Conservation (phyloP, 139 green algal species). For the Marvania coccoides region DNA sequence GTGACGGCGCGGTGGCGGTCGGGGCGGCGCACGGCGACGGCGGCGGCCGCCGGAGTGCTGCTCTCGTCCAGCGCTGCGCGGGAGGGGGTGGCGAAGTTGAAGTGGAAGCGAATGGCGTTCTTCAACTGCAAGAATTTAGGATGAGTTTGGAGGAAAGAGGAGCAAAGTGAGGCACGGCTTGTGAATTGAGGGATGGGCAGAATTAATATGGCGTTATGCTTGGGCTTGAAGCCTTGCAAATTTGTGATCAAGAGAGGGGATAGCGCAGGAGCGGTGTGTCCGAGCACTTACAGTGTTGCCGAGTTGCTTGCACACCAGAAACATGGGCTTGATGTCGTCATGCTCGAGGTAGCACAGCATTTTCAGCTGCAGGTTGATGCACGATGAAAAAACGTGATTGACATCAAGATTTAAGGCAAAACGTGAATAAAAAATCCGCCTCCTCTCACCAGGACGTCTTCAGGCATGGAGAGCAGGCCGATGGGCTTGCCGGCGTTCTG, state of each 20-base stretch:
- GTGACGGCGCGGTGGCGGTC: slow-evolving; percentile 9
- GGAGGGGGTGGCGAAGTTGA: slow-evolving; percentile 28
- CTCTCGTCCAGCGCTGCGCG: not conserved
- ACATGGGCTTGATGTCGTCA: slow-evolving; percentile 34
- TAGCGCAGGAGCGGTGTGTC: not conserved
- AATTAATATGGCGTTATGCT: too few species aligned
- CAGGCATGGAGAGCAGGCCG: slow-evolving; percentile 29
- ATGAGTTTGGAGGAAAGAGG: not conserved
- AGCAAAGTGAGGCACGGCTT: too few species aligned
- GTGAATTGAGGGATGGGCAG: too few species aligned
- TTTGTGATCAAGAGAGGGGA: too few species aligned
- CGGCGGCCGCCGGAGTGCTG: not conserved
- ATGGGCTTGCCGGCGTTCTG: not conserved
- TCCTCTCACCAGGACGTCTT: slow-evolving; percentile 36
- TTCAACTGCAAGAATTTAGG: too few species aligned
- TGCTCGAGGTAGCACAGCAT: slow-evolving; percentile 38
- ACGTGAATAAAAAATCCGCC: not conserved
- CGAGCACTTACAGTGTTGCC: slow-evolving; percentile 3
- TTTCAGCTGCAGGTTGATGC: slow-evolving; percentile 20
- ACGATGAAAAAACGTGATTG: not conserved
- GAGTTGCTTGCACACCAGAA: slow-evolving; percentile 30
- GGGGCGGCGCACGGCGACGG: too few species aligned
- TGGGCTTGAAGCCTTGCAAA: too few species aligned
- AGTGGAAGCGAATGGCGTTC: slow-evolving; percentile 29
- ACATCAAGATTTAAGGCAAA: not conserved